phyloP scores from a whole-genome alignment of 202 grass and related monocot species.

The Zoysia matrella region DNA sequence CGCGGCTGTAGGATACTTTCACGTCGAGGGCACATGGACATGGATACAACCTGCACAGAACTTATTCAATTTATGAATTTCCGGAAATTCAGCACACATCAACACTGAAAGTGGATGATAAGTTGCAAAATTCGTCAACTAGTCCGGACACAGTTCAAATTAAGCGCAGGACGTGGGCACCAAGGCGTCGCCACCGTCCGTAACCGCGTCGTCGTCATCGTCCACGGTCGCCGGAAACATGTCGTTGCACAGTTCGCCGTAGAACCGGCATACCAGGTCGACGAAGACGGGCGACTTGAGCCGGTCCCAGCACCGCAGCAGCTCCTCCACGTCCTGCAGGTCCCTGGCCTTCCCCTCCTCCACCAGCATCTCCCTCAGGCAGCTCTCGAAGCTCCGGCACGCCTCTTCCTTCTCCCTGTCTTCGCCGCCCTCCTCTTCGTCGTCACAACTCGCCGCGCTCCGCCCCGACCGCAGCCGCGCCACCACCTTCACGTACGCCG shows the following conservation, averaged over 20 bases:
- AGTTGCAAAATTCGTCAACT: too few relatives aligned
- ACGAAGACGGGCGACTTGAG: conserved; percentile 80
- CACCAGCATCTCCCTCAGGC: conserved; percentile 69
- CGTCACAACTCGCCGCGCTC: neutral
- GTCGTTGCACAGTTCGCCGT: conserved; percentile 78
- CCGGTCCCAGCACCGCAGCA: conserved; percentile 74
- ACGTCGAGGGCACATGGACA: too few relatives aligned
- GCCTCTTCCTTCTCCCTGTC: conserved; percentile 43
- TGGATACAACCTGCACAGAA: too few relatives aligned
- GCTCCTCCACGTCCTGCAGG: conserved; percentile 80
- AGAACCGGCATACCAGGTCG: conserved; percentile 78
- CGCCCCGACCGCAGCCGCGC: conserved; percentile 45
- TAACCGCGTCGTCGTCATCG: neutral
- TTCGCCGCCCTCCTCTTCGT: conserved; percentile 18
- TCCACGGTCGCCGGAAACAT: conserved; percentile 39
- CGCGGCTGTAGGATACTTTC: too few relatives aligned
- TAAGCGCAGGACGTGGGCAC: too few relatives aligned
- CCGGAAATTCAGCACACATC: too few relatives aligned
- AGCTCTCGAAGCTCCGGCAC: conserved; percentile 72
- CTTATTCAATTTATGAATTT: too few relatives aligned
- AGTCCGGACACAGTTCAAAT: too few relatives aligned
- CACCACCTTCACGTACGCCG: conserved; percentile 67
- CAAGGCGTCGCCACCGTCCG: too few relatives aligned
- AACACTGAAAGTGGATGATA: too few relatives aligned
- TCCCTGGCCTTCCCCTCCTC: conserved; percentile 71